Conservation (phyloP, 2,329 filamentous ascomycete genomes). For the Alternaria incomplexa region DNA sequence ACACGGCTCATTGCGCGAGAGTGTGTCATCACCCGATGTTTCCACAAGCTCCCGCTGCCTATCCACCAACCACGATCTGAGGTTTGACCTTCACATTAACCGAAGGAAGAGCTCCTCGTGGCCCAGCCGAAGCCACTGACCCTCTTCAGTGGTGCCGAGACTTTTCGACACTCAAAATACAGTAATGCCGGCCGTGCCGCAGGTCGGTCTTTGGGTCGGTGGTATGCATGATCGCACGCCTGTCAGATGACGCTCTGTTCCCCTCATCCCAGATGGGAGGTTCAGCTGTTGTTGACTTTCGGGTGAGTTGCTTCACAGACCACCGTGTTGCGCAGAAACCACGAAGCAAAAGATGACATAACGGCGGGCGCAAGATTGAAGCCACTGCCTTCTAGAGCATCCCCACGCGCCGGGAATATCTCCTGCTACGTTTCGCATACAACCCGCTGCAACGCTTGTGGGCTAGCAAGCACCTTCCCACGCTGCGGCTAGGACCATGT, state of each 20-base stretch:
- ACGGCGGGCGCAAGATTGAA: not conserved
- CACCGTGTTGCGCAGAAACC: conserved; percentile 4
- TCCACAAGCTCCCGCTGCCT: not conserved
- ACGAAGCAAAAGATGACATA: not conserved
- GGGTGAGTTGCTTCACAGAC: not conserved
- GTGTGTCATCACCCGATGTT: not conserved
- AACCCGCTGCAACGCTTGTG: not conserved
- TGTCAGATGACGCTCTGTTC: conserved; percentile 15
- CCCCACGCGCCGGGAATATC: not conserved
- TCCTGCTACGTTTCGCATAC: conserved; percentile 3
- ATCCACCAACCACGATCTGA: not conserved
- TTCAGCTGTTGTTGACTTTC: not conserved
- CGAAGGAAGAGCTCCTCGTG: conserved; percentile 1
- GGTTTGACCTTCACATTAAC: conserved; percentile 8
- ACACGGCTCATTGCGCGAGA: not conserved
- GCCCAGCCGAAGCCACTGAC: conserved; percentile 10
- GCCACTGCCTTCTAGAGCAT: not conserved
- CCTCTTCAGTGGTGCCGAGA: conserved; percentile 5
- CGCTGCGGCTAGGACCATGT: not conserved
- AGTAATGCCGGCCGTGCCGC: conserved; percentile 2
- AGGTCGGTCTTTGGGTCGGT: not conserved
- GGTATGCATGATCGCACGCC: conserved; percentile 5
- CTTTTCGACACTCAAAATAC: not conserved
- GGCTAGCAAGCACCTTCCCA: conserved; percentile 4
- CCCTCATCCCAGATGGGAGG: conserved; percentile 1